Base-by-base conservation (phyloP, 2,329 filamentous ascomycete species). In the Neobulgaria alba region DNA sequence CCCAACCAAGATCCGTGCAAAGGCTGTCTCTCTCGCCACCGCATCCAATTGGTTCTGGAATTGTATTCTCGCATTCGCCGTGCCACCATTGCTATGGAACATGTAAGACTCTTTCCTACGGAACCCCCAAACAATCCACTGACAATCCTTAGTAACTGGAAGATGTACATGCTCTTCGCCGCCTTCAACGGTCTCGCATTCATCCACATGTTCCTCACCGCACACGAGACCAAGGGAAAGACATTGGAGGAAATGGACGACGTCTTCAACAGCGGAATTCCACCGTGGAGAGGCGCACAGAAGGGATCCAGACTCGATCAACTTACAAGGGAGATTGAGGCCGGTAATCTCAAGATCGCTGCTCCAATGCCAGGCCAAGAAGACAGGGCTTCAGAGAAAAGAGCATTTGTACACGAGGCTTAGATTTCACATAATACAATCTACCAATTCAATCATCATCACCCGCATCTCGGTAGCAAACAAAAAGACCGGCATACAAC, bases 21-120 rank as follows among this genome's bases (percentile, higher is more conserved):
- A 85, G 57, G 78, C 76, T 33, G 84, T 86, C 67, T 83, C 81
- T 1, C 64, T 88, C 3, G 79, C 82, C 5, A 86, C 83, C 3
- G 76, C 82, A 2, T 75, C 80, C 29, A 89, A 89, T 63, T 89
- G 84, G 84, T 61, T 81, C 8, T 65, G 80, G 48, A 89, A 88
- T 61, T 89, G 84, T 71, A 0, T 73, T 0, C 65, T 80, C 3
- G 69, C 70, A 10, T 73, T 73, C 43, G 67, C 61, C 7, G 70
- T 73, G 3, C 70, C 71, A 1, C 70, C 68, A 1, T 56, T 72
- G 31, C 52, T 73, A 14, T 65, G 63, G 58, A 69, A 69, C 41
- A 77, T 77, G 51, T 45, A 48, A 43, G 43, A 38, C 15, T 20
- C 10, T 30, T 17, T 21, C 21, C n/a, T n/a, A n/a, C n/a, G n/a